These are phyloP conservation scores for Tricholoma flavovirens DNA, from an alignment of 768 basidiomycete genomes.

Conservation along the genomic window DNA sequence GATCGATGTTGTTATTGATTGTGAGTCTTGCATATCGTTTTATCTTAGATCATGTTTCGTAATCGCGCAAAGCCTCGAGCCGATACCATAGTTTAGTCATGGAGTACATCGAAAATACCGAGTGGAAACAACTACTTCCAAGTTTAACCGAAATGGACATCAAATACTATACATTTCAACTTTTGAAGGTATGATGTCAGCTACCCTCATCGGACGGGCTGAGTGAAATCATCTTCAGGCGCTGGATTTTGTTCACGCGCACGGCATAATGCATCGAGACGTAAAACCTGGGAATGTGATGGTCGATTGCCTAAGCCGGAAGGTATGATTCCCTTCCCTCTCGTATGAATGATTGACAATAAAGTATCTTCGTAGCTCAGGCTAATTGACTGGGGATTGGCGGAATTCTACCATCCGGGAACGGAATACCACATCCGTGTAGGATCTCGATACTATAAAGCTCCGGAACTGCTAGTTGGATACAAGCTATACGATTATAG, in stretches of 20 bases:
- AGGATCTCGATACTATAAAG: slow-evolving; percentile 68
- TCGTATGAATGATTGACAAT: background rate
- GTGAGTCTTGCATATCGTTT: slow-evolving; percentile 12
- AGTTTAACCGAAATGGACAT: slow-evolving; percentile 59
- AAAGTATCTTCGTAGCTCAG: slow-evolving; percentile 31
- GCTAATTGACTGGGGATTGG: slow-evolving; percentile 73
- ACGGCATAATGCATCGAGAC: slow-evolving; percentile 65
- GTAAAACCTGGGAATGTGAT: slow-evolving; percentile 56
- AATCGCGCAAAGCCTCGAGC: slow-evolving; percentile 30
- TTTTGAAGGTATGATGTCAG: slow-evolving; percentile 39
- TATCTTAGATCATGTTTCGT: background rate
- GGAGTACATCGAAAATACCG: slow-evolving; percentile 63
- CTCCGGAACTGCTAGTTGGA: slow-evolving; percentile 65
- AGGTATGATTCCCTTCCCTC: slow-evolving; percentile 32
- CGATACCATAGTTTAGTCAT: slow-evolving; percentile 63
- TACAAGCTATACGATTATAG: slow-evolving; percentile 70
- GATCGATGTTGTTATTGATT: slow-evolving; percentile 64
- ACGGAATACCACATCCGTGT: slow-evolving; percentile 71
- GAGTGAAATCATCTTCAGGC: slow-evolving; percentile 27
- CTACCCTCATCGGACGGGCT: background rate
- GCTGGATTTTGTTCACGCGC: slow-evolving; percentile 65
- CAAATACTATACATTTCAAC: slow-evolving; percentile 62
- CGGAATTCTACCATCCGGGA: slow-evolving; percentile 69
- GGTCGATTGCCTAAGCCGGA: slow-evolving; percentile 60
- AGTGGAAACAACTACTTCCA: slow-evolving; percentile 57